Percentiles rank a stretch among this genome's conserved stretches.
phyloP scores from a whole-genome alignment of 2,329 filamentous ascomycete genomes.

The Pseudogymnoascus sp. region DNA sequence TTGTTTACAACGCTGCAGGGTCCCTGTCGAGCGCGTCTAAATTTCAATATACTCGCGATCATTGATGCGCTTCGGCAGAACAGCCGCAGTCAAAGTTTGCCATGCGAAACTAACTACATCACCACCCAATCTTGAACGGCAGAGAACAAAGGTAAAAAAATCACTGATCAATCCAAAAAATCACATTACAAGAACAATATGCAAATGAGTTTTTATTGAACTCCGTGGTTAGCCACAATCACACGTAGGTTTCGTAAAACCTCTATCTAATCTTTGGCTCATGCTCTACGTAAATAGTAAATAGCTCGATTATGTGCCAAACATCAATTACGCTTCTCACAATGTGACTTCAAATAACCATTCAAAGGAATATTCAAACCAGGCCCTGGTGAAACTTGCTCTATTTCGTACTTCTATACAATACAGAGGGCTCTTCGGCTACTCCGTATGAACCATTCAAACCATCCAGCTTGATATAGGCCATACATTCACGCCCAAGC shows the following conservation, averaged over 20 bases:
- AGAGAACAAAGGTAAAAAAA: not conserved
- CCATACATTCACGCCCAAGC: not conserved
- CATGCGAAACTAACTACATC: not conserved
- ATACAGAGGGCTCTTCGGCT: constrained; percentile 1
- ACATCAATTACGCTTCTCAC: not conserved
- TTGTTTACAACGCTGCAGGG: constrained; percentile 8
- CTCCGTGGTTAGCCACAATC: not conserved
- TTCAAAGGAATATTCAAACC: not conserved
- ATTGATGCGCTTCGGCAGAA: constrained; percentile 2
- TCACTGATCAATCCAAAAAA: not conserved
- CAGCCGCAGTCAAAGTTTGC: not conserved
- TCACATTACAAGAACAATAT: not conserved
- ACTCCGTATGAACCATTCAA: constrained; percentile 1
- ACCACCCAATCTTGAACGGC: not conserved
- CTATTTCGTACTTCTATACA: constrained; percentile 7
- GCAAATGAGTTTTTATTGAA: not conserved
- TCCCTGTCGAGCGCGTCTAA: not conserved
- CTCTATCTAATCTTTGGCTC: not conserved
- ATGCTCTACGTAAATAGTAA: not conserved
- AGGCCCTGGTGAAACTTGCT: not conserved
- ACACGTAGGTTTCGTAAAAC: not conserved
- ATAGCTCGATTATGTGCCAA: not conserved
- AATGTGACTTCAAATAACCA: not conserved
- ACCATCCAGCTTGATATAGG: not conserved
- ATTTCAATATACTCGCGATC: constrained; percentile 1